Evolutionary conservation across 805 yeast species (phyloP).

Genomic region (Saccharomyces mikatae): DNA sequence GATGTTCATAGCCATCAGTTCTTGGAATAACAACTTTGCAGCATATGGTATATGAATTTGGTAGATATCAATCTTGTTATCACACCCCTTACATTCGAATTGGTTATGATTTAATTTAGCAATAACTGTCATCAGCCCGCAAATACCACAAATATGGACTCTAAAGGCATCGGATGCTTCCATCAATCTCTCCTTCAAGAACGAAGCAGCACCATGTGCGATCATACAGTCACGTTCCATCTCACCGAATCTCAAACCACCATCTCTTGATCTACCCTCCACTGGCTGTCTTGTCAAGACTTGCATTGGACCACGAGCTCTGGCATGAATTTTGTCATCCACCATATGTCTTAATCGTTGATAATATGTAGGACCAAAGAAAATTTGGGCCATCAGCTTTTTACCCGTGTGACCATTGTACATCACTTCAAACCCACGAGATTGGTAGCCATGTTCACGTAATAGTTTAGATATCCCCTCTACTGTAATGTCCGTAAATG

Average conservation of each 20-base stretch:
- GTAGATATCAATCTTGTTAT: conserved; percentile 94
- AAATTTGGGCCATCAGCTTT: conserved; percentile 94
- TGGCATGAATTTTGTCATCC: conserved; percentile 96
- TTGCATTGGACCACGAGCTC: conserved; percentile 99
- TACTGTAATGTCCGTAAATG: conserved; percentile 96
- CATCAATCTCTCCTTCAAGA: conserved; percentile 95
- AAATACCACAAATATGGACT: conserved; percentile 95
- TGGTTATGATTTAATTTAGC: conserved; percentile 96
- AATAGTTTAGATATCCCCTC: conserved; percentile 89
- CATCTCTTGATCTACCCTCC: conserved; percentile 98
- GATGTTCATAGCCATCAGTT: conserved; percentile 98
- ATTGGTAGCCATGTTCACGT: conserved; percentile 93
- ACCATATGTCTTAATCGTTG: conserved; percentile 99
- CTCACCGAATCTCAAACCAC: conserved; percentile 98
- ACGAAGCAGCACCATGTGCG: conserved; percentile 99
- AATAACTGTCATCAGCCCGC: conserved; percentile 96
- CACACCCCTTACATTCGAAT: conserved; percentile 97
- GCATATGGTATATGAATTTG: conserved; percentile 98
- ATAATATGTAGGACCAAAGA: conserved; percentile 99
- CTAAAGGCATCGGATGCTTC: conserved; percentile 98
- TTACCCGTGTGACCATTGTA: conserved; percentile 98
- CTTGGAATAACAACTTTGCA: conserved; percentile 95
- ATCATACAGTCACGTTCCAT: conserved; percentile 99
- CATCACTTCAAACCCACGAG: conserved; percentile 98
- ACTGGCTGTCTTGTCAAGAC: conserved; percentile 97